Base-by-base conservation (phyloP, 2,329 filamentous ascomycete species). In the Chaetomium olivaceum region DNA sequence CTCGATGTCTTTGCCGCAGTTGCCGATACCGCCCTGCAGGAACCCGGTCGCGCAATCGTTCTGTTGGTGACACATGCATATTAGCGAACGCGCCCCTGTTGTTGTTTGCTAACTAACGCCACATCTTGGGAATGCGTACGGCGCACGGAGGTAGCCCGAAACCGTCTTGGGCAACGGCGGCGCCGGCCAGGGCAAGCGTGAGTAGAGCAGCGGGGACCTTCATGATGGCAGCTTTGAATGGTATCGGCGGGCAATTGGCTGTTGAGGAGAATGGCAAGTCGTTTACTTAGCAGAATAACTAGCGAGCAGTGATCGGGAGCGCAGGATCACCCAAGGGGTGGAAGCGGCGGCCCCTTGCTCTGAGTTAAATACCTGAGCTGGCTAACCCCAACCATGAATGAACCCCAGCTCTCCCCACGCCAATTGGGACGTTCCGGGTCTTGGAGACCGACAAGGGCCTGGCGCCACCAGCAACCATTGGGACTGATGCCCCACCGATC, bases 101-200 rank as follows among this genome's bases (percentile, higher is more conserved):
- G 25, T 25, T 29, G 23, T 19, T 52, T 36, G 33, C 11, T 36
- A 12, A 9, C 33, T 31, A n/a, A 43, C 16, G 39, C 16, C 55
- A 31, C 2, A 23, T 19, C 19, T n/a, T 4, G n/a, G 39, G 1
- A 61, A 21, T 16, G 81, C 84, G 73, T 80, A 88, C 86, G 69
- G 86, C 85, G 71, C 83, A 89, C 11, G 68, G 66, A 19, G 85
- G 87, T 58, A 85, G 80, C 48, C 71, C 73, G 33, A 73, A 70
- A 21, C 14, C 33, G 64, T 81, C 72, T 73, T 86, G 84, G 48
- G 83, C 83, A 67, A 79, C 76, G 68, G 83, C 81, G 66, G 87
- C 77, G 77, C 81, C 81, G 71, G 84, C 80, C 57, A 87, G 76
- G 70, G 84, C 81, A 71, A 87, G 76, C 67, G 81, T 74, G 69